Base-by-base conservation (phyloP, 495 filamentous ascomycete species). In the Trichoderma gamsii region DNA sequence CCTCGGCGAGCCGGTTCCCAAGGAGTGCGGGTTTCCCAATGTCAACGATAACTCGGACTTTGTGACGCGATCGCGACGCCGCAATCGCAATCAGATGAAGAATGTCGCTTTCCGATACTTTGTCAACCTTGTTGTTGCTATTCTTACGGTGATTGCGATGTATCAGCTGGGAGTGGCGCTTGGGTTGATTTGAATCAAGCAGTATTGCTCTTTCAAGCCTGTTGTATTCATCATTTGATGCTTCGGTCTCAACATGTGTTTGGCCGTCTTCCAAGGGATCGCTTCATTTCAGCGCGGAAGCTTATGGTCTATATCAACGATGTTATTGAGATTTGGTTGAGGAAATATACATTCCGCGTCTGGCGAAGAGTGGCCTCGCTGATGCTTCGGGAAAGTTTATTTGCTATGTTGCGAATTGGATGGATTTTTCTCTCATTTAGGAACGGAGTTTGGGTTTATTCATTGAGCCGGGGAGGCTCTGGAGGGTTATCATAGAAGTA, bases 41-140 rank as follows among this genome's bases (percentile, higher is more conserved):
- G 78, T 78, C 18, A 82, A 84, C 69, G 82, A 84, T 67, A 76
- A 73, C 43, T 69, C 72, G 76, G 77, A 86, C 70, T 89, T 89
- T 75, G 84, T 86, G 72, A 78, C 82, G 66, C 80, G 87, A 65
- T 88, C 84, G 73, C 79, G 81, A 32, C 78, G 78, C 44, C 79
- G 86, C 68, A 89, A 89, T 78, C 78, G 85, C 41, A 79, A 77
- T 71, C 87, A 89, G 76, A 87, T 88, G 85, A 75, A 82, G 72
- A 89, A 88, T 69, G 81, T 83, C 63, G 79, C 81, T 18, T 29
- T 66, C 21, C 65, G 65, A 25, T 66, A 66, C 43, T 43, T 51
- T 27, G 41, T 66, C 65, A 66, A 66, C 65, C 18, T 46, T 25
- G 27, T 46, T 46, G 41, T 16, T 46, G 3, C 16, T 21, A 43